These are phyloP conservation scores for Fusarium drepaniforme DNA, from an alignment of 2,329 filamentous ascomycete species.

Conservation along the genomic window DNA sequence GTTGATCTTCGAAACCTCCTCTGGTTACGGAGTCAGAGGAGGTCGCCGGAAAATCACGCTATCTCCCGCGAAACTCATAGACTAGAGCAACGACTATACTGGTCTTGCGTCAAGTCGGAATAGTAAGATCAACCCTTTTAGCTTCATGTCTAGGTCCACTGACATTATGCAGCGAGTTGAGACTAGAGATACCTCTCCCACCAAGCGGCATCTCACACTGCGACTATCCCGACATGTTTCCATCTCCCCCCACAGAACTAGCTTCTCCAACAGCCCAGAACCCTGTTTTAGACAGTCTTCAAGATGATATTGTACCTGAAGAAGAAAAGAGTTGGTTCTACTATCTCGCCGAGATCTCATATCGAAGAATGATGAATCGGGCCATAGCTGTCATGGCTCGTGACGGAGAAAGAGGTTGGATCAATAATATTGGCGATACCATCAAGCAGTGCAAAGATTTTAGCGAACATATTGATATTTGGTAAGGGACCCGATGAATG, in stretches of 20 bases:
- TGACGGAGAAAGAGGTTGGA: not conserved
- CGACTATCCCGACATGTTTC: conserved; percentile 49
- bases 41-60: not conserved
- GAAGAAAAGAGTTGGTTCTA: conserved; percentile 57
- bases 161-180: not conserved
- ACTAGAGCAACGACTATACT: not conserved
- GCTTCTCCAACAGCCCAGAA: not conserved
- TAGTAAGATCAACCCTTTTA: not conserved
- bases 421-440: not conserved
- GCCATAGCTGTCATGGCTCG: conserved; percentile 49
- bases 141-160: too few species aligned
- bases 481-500: not conserved
- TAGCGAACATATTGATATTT: not conserved
- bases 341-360: conserved; percentile 57
- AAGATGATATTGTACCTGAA: not conserved
- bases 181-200: conserved; percentile 53
- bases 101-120: not conserved
- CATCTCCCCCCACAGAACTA: conserved; percentile 39
- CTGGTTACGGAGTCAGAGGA: conserved; percentile 40
- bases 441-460: not conserved
- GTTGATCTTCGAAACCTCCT: conserved; percentile 48
- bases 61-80: not conserved
- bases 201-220: conserved; percentile 50
- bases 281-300: not conserved
- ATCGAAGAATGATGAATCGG: conserved; percentile 56